These are phyloP conservation scores for Rhynchospora pubera DNA, from an alignment of 176 grass and related monocot genomes.

Conservation along the genomic window DNA sequence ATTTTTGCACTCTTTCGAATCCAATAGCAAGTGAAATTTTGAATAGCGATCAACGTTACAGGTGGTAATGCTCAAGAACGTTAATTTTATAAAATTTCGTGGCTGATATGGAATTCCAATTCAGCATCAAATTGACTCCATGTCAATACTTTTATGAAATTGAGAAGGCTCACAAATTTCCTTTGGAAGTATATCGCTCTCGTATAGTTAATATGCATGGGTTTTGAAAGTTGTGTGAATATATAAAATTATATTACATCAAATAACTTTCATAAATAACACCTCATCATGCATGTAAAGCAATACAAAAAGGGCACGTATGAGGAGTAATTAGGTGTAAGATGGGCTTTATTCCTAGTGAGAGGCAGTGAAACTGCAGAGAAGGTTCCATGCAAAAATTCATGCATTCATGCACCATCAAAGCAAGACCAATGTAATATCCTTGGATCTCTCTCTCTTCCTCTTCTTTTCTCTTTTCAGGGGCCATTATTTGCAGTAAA, in stretches of 20 bases:
- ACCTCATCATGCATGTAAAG: constrained; percentile 1
- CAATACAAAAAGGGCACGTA: neutral
- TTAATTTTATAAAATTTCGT: neutral
- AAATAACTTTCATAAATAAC: neutral
- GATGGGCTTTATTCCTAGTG: constrained; percentile 11
- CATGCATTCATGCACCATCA: constrained; percentile 25
- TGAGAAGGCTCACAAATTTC: too few relatives aligned
- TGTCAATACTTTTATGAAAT: neutral
- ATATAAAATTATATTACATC: too few relatives aligned
- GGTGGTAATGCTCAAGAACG: neutral
- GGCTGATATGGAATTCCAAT: neutral
- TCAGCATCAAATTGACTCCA: neutral
- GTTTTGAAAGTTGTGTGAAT: too few relatives aligned
- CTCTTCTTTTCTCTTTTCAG: neutral
- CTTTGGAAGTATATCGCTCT: too few relatives aligned
- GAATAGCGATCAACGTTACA: neutral
- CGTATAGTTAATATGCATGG: too few relatives aligned
- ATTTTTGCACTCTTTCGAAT: neutral
- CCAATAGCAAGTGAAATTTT: neutral
- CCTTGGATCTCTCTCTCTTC: constrained; percentile 8
- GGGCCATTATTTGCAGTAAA: constrained; percentile 9
- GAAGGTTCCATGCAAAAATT: constrained; percentile 33
- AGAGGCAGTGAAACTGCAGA: constrained; percentile 32
- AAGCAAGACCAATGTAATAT: constrained; percentile 28
- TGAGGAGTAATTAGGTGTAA: constrained; percentile 1